Conservation (phyloP, 2,329 filamentous ascomycete species). For the Arachnopeziza araneosa region DNA sequence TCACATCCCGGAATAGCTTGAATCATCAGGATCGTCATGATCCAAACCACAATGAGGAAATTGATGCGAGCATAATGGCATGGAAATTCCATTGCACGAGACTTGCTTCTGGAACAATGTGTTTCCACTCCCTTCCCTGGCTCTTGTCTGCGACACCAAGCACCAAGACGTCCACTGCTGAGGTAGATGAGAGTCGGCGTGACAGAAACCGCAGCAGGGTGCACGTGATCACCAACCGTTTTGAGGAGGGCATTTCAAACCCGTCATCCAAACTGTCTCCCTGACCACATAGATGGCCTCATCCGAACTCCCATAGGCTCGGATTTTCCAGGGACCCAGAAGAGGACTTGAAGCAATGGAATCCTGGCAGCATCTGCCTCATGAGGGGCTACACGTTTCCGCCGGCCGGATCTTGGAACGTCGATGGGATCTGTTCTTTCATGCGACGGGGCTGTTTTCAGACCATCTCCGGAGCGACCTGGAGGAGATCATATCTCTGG, state of each 20-base stretch:
- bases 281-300: not conserved
- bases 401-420: not conserved
- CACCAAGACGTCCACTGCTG: too few species aligned
- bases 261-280: not conserved
- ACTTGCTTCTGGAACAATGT: not conserved
- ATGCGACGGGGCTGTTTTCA: not conserved
- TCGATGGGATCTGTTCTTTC: not conserved
- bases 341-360: not conserved
- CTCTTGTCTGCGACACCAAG: not conserved
- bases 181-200: not conserved
- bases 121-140: not conserved
- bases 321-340: not conserved
- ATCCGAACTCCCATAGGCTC: not conserved
- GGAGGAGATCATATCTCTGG: not conserved
- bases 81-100: not conserved
- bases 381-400: not conserved
- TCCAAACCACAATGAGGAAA: not conserved
- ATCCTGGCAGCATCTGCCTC: not conserved
- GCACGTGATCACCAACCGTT: not conserved
- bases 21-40: not conserved
- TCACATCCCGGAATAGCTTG: not conserved
- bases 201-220: not conserved
- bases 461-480: not conserved
- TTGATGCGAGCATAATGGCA: not conserved
- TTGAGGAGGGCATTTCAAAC: not conserved